phyloP scores from a whole-genome alignment of 495 filamentous ascomycete genomes.

The Zalerion maritima region DNA sequence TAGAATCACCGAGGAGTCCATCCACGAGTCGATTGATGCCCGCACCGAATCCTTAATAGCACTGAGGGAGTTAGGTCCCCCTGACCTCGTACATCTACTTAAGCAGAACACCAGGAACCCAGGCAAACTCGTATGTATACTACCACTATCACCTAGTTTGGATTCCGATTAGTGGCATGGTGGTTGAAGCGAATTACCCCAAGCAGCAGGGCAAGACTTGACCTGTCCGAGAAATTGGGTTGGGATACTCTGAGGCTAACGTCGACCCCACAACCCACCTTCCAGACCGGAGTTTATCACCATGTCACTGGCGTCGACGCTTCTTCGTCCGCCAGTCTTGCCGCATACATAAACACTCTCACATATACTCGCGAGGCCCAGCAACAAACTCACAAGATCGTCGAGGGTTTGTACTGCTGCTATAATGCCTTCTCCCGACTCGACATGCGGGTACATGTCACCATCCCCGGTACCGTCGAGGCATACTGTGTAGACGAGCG shows the following conservation, averaged over 20 bases:
- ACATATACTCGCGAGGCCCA: conserved; percentile 80
- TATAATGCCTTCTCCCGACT: conserved; percentile 99
- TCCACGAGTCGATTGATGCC: conserved; percentile 76
- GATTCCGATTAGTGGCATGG: no score
- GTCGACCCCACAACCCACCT: no score
- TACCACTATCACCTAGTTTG: background rate
- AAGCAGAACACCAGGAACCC: conserved; percentile 61
- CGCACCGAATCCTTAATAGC: conserved; percentile 73
- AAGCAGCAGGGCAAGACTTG: no score
- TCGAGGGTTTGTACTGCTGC: conserved; percentile 91
- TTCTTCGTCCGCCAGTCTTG: conserved; percentile 89
- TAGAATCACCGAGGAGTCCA: conserved; percentile 82
- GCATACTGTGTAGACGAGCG: conserved; percentile 93
- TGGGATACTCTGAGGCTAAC: conserved; percentile 11
- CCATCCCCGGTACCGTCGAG: conserved; percentile 88
- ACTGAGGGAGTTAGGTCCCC: conserved; percentile 84
- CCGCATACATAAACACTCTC: conserved; percentile 95
- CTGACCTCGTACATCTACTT: conserved; percentile 86
- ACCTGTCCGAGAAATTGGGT: no score
- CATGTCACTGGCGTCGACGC: conserved; percentile 97
- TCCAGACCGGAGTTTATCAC: conserved; percentile 81
- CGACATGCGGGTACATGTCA: conserved; percentile 96
- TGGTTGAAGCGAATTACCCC: no score
- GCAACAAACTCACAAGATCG: conserved; percentile 63
- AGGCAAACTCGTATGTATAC: conserved; percentile 45